Conservation (phyloP, 805 yeast species). For the Lipomyces starkeyi region DNA sequence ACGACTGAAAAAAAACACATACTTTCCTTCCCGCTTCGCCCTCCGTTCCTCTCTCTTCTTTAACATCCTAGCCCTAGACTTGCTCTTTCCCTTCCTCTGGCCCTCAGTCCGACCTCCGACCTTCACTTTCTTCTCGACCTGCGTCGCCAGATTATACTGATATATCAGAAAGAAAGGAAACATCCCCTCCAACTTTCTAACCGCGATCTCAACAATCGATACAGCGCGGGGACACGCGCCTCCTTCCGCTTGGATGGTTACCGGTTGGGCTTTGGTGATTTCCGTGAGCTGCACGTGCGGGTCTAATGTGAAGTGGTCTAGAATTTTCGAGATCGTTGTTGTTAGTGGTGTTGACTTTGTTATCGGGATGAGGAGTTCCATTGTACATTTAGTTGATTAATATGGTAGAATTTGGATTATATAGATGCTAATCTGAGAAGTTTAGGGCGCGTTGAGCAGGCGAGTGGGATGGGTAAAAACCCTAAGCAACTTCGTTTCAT, state of each 20-base stretch:
- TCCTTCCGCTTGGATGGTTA: constrained; percentile 11
- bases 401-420: neutral
- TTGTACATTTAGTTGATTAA: neutral
- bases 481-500: neutral
- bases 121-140: constrained; percentile 14
- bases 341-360: neutral
- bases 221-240: constrained; percentile 23
- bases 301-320: neutral
- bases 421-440: neutral
- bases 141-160: constrained; percentile 19
- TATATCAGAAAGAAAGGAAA: constrained; percentile 5
- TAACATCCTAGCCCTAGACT: constrained; percentile 11
- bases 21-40: neutral
- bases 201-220: constrained; percentile 17
- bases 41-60: constrained; percentile 3
- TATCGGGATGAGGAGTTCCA: constrained; percentile 4
- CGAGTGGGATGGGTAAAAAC: neutral
- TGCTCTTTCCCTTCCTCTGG: constrained; percentile 6
- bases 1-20: neutral
- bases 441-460: neutral
- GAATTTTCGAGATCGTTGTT: neutral
- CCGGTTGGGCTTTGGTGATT: neutral
- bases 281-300: constrained; percentile 10
- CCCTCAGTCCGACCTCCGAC: constrained; percentile 1
- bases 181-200: neutral